Evolutionary conservation across 2,329 filamentous ascomycete species (phyloP), one percentile per base, ranked within the genome.

Genomic region (Aspergillus niger): DNA sequence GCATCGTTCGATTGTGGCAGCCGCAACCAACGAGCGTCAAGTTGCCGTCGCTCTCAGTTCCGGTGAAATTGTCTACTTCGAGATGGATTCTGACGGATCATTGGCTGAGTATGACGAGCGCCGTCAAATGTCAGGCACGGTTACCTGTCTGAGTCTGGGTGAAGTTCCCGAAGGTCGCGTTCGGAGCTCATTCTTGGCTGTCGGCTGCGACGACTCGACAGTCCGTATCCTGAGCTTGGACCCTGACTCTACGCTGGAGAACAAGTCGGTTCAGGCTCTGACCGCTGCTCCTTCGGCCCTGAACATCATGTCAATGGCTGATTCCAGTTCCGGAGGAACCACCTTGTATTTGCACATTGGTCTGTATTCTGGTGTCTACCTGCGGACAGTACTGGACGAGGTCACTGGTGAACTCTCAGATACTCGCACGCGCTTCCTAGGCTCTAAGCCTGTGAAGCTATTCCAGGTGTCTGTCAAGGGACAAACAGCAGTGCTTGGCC

Each of bases 1-100:
- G 67, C 94, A 99, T 80, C 87, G 95, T 22, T 96, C 94, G 0
- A 98, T 99, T 65, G 92, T 98, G 50, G 92, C 94, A 8, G 96
- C 94, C 36, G 89, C 94, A 1, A 95, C 94, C 15, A 99, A 99
- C 71, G 89, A 94, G 69, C 87, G 91, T 44, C 95, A 99, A 77
- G 91, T 99, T 26, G 92, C 92, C 3, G 89, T 98, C 53, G 95
- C 95, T 1, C 82, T 99, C 26, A 98, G 93, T 73, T 97, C 93
- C 8, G 94, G 94, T 39, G 95, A 99, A 75, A 94, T 99, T 64
- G 91, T 97, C 44, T 99, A 98, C 73, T 99, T 99, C 68, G 96
- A 99, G 74, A 94, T 97, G 87, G 95, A 97, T 70, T 85, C 87
- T 0, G 94, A 98, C 76, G 93, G 93, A 30, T 91, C 91, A 3